phyloP scores from a whole-genome alignment of 495 filamentous ascomycete genomes.

The Annulohypoxylon maeteangense region DNA sequence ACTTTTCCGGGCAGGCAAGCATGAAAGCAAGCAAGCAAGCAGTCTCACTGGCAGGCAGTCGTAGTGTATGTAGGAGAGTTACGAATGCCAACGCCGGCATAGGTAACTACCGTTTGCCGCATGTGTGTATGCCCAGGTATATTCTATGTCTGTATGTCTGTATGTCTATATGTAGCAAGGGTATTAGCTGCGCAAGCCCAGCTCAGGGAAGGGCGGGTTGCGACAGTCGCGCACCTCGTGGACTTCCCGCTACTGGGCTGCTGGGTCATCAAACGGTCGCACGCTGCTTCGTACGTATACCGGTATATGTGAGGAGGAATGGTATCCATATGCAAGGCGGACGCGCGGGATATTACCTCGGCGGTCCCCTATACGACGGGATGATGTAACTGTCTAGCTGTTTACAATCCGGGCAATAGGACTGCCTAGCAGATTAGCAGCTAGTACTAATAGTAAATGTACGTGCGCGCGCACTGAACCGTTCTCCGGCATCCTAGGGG shows the following conservation, averaged over 20 bases:
- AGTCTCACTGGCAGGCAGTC: not conserved
- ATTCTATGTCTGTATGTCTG: not conserved
- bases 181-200: not conserved
- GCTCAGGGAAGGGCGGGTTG: slow-evolving; percentile 13
- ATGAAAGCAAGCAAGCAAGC: slow-evolving; percentile 10
- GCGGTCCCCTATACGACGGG: slow-evolving; percentile 30
- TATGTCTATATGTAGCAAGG: slow-evolving; percentile 9
- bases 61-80: not conserved
- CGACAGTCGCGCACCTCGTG: slow-evolving; percentile 39
- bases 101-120: slow-evolving; percentile 2
- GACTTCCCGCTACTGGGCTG: slow-evolving; percentile 36
- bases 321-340: slow-evolving; percentile 36
- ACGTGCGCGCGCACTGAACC: slow-evolving; percentile 37
- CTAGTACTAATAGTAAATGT: slow-evolving; percentile 22
- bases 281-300: slow-evolving; percentile 21
- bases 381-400: slow-evolving; percentile 38
- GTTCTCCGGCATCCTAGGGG: slow-evolving; percentile 29
- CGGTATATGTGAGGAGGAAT: slow-evolving; percentile 11
- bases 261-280: slow-evolving; percentile 29
- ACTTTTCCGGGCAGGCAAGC: not conserved
- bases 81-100: not conserved
- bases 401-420: not conserved
- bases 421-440: too few relatives aligned
- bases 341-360: slow-evolving; percentile 43
- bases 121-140: slow-evolving; percentile 8